Base-by-base conservation (phyloP, 768 basidiomycete species). In the Hydnum rufescens region DNA sequence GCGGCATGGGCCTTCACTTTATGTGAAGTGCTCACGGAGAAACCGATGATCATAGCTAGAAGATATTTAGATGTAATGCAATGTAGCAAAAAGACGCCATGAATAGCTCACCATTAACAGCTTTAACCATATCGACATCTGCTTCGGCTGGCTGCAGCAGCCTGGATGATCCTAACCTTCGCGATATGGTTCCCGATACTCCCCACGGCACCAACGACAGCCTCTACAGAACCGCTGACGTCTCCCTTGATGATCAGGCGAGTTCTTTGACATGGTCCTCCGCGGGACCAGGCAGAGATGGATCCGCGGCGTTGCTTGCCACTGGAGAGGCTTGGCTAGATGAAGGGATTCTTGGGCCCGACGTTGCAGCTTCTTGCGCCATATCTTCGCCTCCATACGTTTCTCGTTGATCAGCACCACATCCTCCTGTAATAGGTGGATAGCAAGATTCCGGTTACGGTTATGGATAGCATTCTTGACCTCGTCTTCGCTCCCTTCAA, bases 141-240 rank as follows among this genome's bases (percentile, higher is more conserved):
- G 84, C 81, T 59, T 92, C 87, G 1, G 77, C 74, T 13, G 97
- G 74, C 59, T 92, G 96, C 95, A 30, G 77, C 78, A 16, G 79
- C 76, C 31, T 76, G 74, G 18, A 96, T 69, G 39, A 99, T 73
- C 64, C 81, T 90, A 39, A 82, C 80, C 26, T 71, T 68, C 2
- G 82, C 93, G 42, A 79, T 65, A 52, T 81, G 70, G 67, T 96
- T 97, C n/a, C 95, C 95, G 55, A 97, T 95, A 23, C 76, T 77
- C 57, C 81, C 74, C 34, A 99, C 61, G 5, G 86, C 82, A 39
- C 81, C 83, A n/a, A 77, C 75, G 4, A 96, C 77, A 13, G 95
- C 95, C 64, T 99, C 95, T 25, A 82, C 83, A 54, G 89, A 95
- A n/a, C 95, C 95, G 58, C 88, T 95, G 29, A 97, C 92, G 64